These are phyloP conservation scores for Aspergillus tamarii DNA, from an alignment of 2,329 filamentous ascomycete species.

Conservation along the genomic window DNA sequence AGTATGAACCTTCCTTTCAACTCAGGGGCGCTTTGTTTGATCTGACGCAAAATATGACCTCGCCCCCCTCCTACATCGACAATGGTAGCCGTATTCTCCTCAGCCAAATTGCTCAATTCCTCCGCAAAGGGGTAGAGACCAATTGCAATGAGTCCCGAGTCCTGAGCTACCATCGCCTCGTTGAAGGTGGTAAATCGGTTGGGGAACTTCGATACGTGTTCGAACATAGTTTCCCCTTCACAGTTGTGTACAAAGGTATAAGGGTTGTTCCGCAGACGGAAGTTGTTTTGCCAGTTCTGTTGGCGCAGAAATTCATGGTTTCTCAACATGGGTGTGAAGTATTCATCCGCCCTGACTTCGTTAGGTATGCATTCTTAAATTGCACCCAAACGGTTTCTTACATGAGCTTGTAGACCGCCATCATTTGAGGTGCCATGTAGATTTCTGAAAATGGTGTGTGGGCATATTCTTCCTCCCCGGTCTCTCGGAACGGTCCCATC, in stretches of 20 bases:
- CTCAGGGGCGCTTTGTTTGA: conserved; percentile 13
- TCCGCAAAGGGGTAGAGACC: conserved; percentile 26
- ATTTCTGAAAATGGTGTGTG: conserved; percentile 26
- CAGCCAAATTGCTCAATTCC: conserved; percentile 15
- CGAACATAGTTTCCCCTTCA: conserved; percentile 23
- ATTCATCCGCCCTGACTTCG: conserved; percentile 18
- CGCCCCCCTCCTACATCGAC: conserved; percentile 27
- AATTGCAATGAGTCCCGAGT: conserved; percentile 18
- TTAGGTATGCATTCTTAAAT: neutral
- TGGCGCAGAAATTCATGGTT: conserved; percentile 22
- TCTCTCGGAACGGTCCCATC: conserved; percentile 23
- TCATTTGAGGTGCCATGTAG: conserved; percentile 19
- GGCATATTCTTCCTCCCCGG: conserved; percentile 22
- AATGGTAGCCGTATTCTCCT: conserved; percentile 19
- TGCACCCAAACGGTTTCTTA: neutral
- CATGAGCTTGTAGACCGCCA: conserved; percentile 18
- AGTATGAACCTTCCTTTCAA: conserved; percentile 26
- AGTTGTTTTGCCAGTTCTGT: conserved; percentile 20
- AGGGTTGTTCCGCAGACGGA: conserved; percentile 21
- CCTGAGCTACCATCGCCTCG: conserved; percentile 15
- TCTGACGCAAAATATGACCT: conserved; percentile 21
- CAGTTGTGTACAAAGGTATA: conserved; percentile 21
- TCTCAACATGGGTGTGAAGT: conserved; percentile 13
- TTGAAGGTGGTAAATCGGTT: conserved; percentile 17
- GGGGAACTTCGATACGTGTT: conserved; percentile 18